Conservation (phyloP, 495 filamentous ascomycete species). For the Xylaria longipes region DNA sequence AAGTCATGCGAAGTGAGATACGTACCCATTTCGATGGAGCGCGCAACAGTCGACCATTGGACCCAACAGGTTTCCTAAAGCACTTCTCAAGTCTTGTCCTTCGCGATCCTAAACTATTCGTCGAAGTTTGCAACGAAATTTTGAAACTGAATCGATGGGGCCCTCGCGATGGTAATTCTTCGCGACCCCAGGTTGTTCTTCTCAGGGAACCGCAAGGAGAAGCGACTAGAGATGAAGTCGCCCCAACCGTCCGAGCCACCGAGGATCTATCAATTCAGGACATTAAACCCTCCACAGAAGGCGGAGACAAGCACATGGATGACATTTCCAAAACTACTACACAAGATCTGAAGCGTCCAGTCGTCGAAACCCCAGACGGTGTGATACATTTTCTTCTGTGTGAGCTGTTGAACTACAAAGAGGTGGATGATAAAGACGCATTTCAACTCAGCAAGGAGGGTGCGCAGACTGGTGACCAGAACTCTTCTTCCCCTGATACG, state of each 20-base stretch:
- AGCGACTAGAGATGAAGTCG: slow-evolving; percentile 46
- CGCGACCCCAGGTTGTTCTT: slow-evolving; percentile 47
- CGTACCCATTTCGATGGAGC: slow-evolving; percentile 67
- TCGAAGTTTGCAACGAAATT: slow-evolving; percentile 88
- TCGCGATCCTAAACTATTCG: slow-evolving; percentile 84
- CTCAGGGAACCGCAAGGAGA: slow-evolving; percentile 45
- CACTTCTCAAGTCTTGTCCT: slow-evolving; percentile 82
- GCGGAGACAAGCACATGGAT: slow-evolving; percentile 57
- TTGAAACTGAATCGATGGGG: slow-evolving; percentile 72
- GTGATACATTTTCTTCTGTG: slow-evolving; percentile 96
- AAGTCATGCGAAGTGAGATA: slow-evolving; percentile 94
- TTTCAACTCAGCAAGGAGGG: slow-evolving; percentile 58
- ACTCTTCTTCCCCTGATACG: slow-evolving; percentile 35
- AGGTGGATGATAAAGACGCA: slow-evolving; percentile 82
- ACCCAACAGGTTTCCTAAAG: slow-evolving; percentile 75
- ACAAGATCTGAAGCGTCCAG: slow-evolving; percentile 76
- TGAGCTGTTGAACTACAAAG: slow-evolving; percentile 88
- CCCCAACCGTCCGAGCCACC: slow-evolving; percentile 57
- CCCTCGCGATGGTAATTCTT: slow-evolving; percentile 50
- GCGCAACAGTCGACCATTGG: slow-evolving; percentile 67
- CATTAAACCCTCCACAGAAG: slow-evolving; percentile 60
- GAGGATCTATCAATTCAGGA: slow-evolving; percentile 60
- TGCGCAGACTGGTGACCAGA: slow-evolving; percentile 48
- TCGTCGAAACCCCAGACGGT: slow-evolving; percentile 92
- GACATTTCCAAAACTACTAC: slow-evolving; percentile 65